Conservation (phyloP, 208 protist genomes). For the Crithidia brevicula region DNA sequence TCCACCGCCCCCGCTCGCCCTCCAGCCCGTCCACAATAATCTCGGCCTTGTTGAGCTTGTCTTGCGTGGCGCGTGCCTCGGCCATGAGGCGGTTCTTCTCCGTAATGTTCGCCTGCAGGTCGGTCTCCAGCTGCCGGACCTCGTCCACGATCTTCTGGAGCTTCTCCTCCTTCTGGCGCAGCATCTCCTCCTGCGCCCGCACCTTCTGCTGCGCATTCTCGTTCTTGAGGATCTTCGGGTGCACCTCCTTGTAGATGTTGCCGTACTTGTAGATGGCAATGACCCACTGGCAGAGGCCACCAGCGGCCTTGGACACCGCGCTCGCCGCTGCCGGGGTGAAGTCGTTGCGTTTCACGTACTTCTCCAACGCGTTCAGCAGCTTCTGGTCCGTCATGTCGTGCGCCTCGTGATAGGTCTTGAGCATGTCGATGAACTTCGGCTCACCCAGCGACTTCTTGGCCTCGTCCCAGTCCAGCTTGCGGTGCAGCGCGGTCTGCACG, state of each 20-base stretch:
- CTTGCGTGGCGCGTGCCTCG: conserved; percentile 94
- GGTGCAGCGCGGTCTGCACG: conserved; percentile 96
- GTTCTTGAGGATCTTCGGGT: conserved; percentile 97
- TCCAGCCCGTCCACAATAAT: conserved; percentile 97
- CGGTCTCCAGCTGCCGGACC: conserved; percentile 90
- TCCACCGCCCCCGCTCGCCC: conserved; percentile 97
- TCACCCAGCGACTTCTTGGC: conserved; percentile 97
- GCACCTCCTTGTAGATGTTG: conserved; percentile 96
- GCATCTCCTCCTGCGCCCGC: conserved; percentile 94
- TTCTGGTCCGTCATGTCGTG: conserved; percentile 96
- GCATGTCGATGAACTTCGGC: conserved; percentile 95
- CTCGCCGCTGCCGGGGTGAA: conserved; percentile 92
- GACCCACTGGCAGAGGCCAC: conserved; percentile 98
- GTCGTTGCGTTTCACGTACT: conserved; percentile 93
- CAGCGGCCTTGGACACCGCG: conserved; percentile 95
- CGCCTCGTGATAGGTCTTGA: conserved; percentile 97
- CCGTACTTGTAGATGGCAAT: conserved; percentile 98
- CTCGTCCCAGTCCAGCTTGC: conserved; percentile 95
- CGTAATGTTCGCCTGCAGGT: conserved; percentile 90
- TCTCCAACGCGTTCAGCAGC: conserved; percentile 95
- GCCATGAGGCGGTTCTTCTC: conserved; percentile 94
- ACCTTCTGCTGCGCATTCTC: conserved; percentile 94
- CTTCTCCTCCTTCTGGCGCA: conserved; percentile 93
- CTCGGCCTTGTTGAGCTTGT: conserved; percentile 97
- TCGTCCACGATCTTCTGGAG: conserved; percentile 94